Conservation (phyloP, 441 rosid species). For the Macaranga tanarius region DNA sequence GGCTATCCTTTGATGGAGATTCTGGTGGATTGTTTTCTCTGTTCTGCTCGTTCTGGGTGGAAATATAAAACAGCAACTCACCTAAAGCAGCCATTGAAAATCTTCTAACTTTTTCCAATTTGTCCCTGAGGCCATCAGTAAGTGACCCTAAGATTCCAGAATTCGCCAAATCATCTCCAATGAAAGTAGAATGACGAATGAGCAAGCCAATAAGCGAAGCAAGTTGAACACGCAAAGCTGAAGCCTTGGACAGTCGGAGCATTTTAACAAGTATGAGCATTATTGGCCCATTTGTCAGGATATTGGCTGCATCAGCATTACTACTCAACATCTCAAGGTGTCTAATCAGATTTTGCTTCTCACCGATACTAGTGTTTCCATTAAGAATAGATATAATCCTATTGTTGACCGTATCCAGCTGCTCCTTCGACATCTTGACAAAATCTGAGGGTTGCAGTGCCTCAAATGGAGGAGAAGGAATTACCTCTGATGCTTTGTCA, state of each 20-base stretch:
- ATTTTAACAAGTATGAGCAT: slow-evolving; percentile 91
- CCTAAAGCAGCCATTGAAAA: slow-evolving; percentile 98
- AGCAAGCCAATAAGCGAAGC: slow-evolving; percentile 89
- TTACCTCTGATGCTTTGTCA: slow-evolving; percentile 56
- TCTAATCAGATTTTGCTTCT: slow-evolving; percentile 88
- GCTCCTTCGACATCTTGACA: slow-evolving; percentile 74
- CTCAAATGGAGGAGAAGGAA: slow-evolving; percentile 82
- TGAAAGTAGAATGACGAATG: slow-evolving; percentile 86
- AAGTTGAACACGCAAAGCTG: slow-evolving; percentile 85
- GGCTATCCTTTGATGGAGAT: slow-evolving; percentile 79
- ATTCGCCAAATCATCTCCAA: slow-evolving; percentile 79
- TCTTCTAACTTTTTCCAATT: slow-evolving; percentile 91
- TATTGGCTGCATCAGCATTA: slow-evolving; percentile 85
- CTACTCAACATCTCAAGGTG: slow-evolving; percentile 84
- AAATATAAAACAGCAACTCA: slow-evolving; percentile 88
- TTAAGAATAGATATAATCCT: slow-evolving; percentile 54
- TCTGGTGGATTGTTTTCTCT: slow-evolving; percentile 64
- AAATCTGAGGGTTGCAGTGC: slow-evolving; percentile 67
- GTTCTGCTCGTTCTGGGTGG: slow-evolving; percentile 80
- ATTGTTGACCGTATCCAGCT: slow-evolving; percentile 59
- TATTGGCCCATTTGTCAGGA: slow-evolving; percentile 86
- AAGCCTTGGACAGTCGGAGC: slow-evolving; percentile 82
- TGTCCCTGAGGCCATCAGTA: slow-evolving; percentile 89
- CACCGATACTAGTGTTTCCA: slow-evolving; percentile 67
- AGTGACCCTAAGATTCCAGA: slow-evolving; percentile 90